Evolutionary conservation across 2,329 filamentous ascomycete genomes (phyloP), one percentile per base, ranked within the genome.

Genomic region (Aureobasidium sp.): DNA sequence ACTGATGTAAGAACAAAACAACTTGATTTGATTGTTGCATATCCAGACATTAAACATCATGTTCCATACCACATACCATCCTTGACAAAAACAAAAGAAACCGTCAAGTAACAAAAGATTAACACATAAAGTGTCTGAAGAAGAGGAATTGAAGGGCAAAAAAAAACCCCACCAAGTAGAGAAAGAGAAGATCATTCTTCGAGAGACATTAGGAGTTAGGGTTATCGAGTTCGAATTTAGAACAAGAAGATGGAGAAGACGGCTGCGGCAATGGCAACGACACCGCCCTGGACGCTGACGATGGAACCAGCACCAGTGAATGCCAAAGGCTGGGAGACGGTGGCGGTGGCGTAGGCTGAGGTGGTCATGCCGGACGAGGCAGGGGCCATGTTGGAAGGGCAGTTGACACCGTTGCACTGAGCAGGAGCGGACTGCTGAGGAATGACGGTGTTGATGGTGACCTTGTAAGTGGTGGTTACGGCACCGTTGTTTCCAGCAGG

Each of bases 261-360:
- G 27, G 31, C 59, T 19, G 50, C 48, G 24, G 40, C 59, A 15
- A 47, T 27, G 27, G 42, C 49, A 50, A 53, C 31, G 14, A 62
- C 17, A 40, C 60, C 60, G 8, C 48, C 50, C 39, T 62, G 49
- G 40, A 62, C 40, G 50, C 50, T 29, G 50, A 31, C 15, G n/a
- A 59, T 17, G 9, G 56, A 59, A 33, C 35, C 60, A 40, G 50
- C 49, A 22, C 60, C 60, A 9, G 60, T 62, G 60, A 29, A 62
- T 7, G 40, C 42, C 17, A 27, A 17, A 17, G 50, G 49, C 56
- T 59, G n/a, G 15, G 48, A 54, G 2, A 12, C 19, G 6, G 39
- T 56, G 39, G 60, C 49, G 11, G 49, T 54, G 49, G 40, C 56
- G 35, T 27, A 29, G 44, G 44, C 33, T 9, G 42, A 49, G 24